phyloP scores from a whole-genome alignment of 164 flowering plant species.

The Cinnamomum micranthum region DNA sequence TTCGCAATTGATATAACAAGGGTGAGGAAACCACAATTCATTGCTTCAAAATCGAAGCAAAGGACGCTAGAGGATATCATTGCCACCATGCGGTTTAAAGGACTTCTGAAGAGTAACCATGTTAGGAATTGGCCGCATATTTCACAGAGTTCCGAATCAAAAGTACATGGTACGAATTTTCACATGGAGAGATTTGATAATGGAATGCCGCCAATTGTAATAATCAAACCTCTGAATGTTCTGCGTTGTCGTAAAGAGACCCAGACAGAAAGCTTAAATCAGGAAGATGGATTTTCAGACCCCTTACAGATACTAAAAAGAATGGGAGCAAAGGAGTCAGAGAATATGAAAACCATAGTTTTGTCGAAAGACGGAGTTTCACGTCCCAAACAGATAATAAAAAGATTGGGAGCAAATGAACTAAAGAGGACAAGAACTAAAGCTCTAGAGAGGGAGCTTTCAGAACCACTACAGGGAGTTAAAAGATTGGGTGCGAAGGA shows the following conservation, averaged over 20 bases:
- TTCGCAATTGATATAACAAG: constrained; percentile 48
- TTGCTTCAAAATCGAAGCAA: constrained; percentile 19
- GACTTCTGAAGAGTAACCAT: constrained; percentile 35
- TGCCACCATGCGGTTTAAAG: constrained; percentile 49
- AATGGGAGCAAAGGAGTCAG: constrained; percentile 20
- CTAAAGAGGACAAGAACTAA: not conserved
- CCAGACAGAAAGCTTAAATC: not conserved
- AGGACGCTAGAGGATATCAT: constrained; percentile 54
- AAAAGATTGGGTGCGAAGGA: not conserved
- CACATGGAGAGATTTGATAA: constrained; percentile 10
- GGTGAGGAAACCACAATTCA: constrained; percentile 31
- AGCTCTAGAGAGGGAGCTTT: not conserved
- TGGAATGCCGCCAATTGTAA: constrained; percentile 68
- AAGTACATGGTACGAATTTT: not conserved
- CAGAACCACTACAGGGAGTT: not conserved
- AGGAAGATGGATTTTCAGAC: constrained; percentile 20
- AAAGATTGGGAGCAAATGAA: not conserved
- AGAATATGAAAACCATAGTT: constrained; percentile 7
- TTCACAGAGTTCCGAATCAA: constrained; percentile 11
- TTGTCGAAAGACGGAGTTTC: not conserved
- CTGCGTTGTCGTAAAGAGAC: not conserved
- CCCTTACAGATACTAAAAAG: constrained; percentile 20
- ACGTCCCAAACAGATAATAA: not conserved
- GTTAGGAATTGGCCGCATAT: constrained; percentile 6
- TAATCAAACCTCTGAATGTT: constrained; percentile 55